These are phyloP conservation scores for Tulasnella sp. DNA, from an alignment of 768 basidiomycete genomes.

Conservation along the genomic window DNA sequence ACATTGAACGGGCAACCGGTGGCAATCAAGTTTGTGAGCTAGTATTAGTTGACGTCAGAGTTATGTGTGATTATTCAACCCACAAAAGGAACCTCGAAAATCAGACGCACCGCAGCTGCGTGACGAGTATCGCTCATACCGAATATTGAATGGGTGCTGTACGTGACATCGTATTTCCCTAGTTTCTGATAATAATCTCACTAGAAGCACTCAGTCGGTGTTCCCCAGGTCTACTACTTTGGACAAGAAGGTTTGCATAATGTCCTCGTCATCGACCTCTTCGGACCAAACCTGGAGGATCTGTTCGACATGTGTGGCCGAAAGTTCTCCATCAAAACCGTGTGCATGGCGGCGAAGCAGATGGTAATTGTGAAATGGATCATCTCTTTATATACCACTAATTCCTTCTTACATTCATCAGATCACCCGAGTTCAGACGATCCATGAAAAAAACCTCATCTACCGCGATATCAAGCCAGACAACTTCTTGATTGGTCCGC, in stretches of 20 bases:
- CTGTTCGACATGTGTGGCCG: conserved; percentile 73
- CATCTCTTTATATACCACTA: conserved; percentile 6
- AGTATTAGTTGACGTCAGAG: neutral
- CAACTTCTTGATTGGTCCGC: conserved; percentile 94
- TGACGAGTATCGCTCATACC: conserved; percentile 95
- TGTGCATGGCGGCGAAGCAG: conserved; percentile 97
- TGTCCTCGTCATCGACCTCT: conserved; percentile 58
- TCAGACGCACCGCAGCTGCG: conserved; percentile 95
- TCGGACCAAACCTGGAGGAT: conserved; percentile 96
- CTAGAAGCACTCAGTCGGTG: conserved; percentile 49
- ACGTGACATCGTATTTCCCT: conserved; percentile 26
- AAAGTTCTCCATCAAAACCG: conserved; percentile 95
- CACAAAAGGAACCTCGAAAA: conserved; percentile 73
- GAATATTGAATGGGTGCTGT: conserved; percentile 86
- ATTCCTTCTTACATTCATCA: conserved; percentile 26
- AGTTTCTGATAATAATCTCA: conserved; percentile 20
- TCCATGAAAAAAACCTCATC: conserved; percentile 98
- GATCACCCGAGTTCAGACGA: conserved; percentile 92
- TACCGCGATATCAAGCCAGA: conserved; percentile 99
- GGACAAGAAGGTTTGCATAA: conserved; percentile 98
- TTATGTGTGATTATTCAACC: neutral
- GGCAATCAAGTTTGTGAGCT: conserved; percentile 90
- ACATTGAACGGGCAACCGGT: conserved; percentile 58
- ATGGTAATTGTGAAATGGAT: conserved; percentile 44
- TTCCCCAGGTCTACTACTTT: conserved; percentile 97